Evolutionary conservation across 2,329 filamentous ascomycete species (phyloP).

Genomic region (Amauroascus verrucosus): DNA sequence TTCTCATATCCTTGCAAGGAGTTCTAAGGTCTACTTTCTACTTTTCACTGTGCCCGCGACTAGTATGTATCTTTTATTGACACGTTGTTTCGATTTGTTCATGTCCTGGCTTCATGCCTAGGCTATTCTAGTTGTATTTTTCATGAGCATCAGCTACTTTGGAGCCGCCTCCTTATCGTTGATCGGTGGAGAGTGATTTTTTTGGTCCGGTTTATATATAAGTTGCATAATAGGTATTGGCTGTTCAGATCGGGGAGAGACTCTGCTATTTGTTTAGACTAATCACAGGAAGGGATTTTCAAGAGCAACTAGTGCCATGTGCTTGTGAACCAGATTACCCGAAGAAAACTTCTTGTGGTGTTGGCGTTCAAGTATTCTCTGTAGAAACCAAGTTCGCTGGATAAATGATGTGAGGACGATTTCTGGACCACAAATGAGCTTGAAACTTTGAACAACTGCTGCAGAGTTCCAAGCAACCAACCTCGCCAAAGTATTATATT

Average conservation of each 20-base stretch:
- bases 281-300: not conserved
- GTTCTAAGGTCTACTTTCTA: slow-evolving; percentile 1
- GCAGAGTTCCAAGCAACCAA: too few species aligned
- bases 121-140: not conserved
- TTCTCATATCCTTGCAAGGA: slow-evolving; percentile 9
- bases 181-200: not conserved
- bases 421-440: too few species aligned
- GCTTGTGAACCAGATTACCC: not conserved
- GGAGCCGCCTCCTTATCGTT: not conserved
- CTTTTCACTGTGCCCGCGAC: not conserved
- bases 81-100: not conserved
- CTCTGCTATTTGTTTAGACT: not conserved
- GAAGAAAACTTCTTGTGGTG: too few species aligned
- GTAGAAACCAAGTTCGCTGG: too few species aligned
- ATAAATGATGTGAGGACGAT: too few species aligned
- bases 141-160: not conserved
- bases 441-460: too few species aligned
- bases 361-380: too few species aligned
- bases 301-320: not conserved
- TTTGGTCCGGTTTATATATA: not conserved
- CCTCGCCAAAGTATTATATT: too few species aligned
- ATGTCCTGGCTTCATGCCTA: not conserved
- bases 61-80: slow-evolving; percentile 3
- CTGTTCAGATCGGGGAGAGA: not conserved
- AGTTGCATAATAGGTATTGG: not conserved